phyloP scores from a whole-genome alignment of 257 asterid species.

The Avicennia marina region DNA sequence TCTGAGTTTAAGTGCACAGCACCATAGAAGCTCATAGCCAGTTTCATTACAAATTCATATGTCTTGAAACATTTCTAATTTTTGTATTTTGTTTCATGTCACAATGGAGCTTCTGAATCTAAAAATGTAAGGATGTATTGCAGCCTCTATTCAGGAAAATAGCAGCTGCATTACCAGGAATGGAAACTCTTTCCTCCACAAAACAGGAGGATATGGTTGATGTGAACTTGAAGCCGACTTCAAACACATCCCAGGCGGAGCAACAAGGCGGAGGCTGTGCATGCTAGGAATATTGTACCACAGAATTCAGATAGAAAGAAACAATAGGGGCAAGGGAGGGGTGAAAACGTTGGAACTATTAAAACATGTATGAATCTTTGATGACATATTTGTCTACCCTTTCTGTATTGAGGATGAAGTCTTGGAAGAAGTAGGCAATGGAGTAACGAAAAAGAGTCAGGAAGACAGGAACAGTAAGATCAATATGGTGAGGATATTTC shows the following conservation, averaged over 20 bases:
- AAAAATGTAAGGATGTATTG: constrained; percentile 1
- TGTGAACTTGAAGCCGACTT: constrained; percentile 71
- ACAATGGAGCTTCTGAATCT: too few species aligned
- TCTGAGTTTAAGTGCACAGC: too few species aligned
- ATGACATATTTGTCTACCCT: neutral
- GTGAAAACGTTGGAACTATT: neutral
- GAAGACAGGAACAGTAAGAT: too few species aligned
- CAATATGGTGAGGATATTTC: too few species aligned
- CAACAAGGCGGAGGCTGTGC: constrained; percentile 90
- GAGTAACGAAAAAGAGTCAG: neutral
- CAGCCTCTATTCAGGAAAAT: constrained; percentile 89
- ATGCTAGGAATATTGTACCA: constrained; percentile 48
- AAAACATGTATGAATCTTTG: neutral
- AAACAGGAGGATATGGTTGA: constrained; percentile 86
- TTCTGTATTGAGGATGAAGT: neutral
- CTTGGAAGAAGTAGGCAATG: neutral
- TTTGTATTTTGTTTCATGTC: too few species aligned
- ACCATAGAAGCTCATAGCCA: too few species aligned
- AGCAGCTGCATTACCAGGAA: constrained; percentile 80
- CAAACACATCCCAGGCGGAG: constrained; percentile 52
- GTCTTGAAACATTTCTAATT: too few species aligned
- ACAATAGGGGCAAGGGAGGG: neutral
- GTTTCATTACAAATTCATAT: too few species aligned
- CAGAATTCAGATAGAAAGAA: constrained; percentile 6
- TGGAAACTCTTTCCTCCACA: constrained; percentile 76